Conservation (phyloP, 2,329 filamentous ascomycete genomes). For the Didymella sp. region DNA sequence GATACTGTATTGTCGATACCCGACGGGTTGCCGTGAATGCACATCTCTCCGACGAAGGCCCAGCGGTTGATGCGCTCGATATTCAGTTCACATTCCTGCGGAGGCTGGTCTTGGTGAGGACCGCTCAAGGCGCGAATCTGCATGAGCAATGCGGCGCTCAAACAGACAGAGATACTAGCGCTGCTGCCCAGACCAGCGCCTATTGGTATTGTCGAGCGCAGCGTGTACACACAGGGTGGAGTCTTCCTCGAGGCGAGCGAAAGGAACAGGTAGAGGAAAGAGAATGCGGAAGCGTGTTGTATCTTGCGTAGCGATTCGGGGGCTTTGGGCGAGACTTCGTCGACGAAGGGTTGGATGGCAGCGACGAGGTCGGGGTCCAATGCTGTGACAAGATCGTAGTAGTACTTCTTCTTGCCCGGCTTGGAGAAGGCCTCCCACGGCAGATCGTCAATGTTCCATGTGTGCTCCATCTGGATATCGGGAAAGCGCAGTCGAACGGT, state of each 20-base stretch:
- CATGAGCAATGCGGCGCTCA: constrained; percentile 81
- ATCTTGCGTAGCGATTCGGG: constrained; percentile 79
- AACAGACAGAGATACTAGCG: constrained; percentile 90
- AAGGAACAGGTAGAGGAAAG: constrained; percentile 92
- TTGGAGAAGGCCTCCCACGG: constrained; percentile 85
- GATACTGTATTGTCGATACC: constrained; percentile 97
- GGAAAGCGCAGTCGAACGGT: constrained; percentile 89
- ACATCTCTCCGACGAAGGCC: constrained; percentile 97
- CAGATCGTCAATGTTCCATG: constrained; percentile 91
- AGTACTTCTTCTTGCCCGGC: constrained; percentile 88
- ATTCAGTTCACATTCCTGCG: constrained; percentile 85
- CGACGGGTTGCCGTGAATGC: constrained; percentile 95
- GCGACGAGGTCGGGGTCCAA: constrained; percentile 83
- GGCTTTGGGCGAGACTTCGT: constrained; percentile 69
- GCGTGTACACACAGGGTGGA: constrained; percentile 83
- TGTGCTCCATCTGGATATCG: constrained; percentile 87
- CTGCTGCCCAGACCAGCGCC: constrained; percentile 91
- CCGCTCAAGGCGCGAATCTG: constrained; percentile 89
- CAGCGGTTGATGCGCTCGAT: constrained; percentile 96
- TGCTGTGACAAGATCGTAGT: constrained; percentile 81
- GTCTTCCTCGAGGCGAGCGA: constrained; percentile 82
- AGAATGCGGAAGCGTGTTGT: constrained; percentile 79
- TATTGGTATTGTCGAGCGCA: constrained; percentile 93
- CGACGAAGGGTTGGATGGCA: constrained; percentile 80
- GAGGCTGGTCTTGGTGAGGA: constrained; percentile 88